phyloP scores from a whole-genome alignment of 2,329 filamentous ascomycete genomes.

The Beauveria australis region DNA sequence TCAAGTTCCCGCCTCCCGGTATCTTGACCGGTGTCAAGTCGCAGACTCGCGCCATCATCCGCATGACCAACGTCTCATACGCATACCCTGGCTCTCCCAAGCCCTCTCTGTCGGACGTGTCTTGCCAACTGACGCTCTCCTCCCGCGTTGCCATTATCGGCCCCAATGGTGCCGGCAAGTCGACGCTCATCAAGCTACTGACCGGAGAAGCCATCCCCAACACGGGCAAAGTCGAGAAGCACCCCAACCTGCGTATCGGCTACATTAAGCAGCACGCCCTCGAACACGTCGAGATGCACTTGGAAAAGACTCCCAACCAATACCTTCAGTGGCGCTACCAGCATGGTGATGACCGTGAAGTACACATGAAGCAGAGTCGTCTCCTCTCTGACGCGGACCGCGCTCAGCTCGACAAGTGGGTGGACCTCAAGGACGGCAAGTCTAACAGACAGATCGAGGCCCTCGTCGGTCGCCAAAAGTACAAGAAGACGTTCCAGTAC shows the following conservation, averaged over 20 bases:
- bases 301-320: constrained; percentile 98
- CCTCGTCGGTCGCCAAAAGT: constrained; percentile 94
- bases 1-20: constrained; percentile 96
- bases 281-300: constrained; percentile 98
- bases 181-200: constrained; percentile 92
- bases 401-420: constrained; percentile 81
- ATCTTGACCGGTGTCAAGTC: constrained; percentile 95
- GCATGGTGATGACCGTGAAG: constrained; percentile 93
- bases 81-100: constrained; percentile 87
- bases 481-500: constrained; percentile 98
- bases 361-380: constrained; percentile 95
- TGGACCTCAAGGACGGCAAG: constrained; percentile 79
- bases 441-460: constrained; percentile 71
- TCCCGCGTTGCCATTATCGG: constrained; percentile 95
- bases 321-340: constrained; percentile 98
- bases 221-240: constrained; percentile 86
- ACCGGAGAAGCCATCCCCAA: constrained; percentile 87
- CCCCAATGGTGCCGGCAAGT: constrained; percentile 96
- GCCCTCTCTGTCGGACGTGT: constrained; percentile 79
- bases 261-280: constrained; percentile 99
- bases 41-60: constrained; percentile 83
- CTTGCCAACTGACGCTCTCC: constrained; percentile 79
- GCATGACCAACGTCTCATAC: constrained; percentile 86
- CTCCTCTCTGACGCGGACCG: constrained; percentile 77
- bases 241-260: constrained; percentile 95